Evolutionary conservation across 306 rosid genomes (phyloP), one percentile per base, ranked within the genome.

Genomic region (Fragaria nilgerrensis): DNA sequence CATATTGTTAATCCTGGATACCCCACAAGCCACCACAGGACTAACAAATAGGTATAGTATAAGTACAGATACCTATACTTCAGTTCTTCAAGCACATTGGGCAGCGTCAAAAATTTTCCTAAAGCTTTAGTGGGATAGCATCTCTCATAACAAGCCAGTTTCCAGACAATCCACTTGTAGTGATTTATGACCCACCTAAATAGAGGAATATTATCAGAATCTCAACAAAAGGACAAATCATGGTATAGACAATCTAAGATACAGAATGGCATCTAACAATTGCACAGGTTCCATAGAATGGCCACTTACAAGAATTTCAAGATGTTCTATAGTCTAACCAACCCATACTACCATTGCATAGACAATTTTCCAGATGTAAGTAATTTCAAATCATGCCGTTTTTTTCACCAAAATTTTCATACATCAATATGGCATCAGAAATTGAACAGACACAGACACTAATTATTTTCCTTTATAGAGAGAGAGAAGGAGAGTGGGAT

Each of bases 101-200:
- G 82, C 56, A 82, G 77, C 23, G 90, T 84, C 78, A 94, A 82
- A 80, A 92, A 79, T 0, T 80, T 89, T 82, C 92, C 88, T 53
- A 71, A 85, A 64, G 85, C 80, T 62, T 85, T 81, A 59, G 88
- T 81, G 27, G 93, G 78, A 84, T 81, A 73, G 81, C 81, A 87
- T 85, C 96, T 86, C 81, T 88, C 97, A 50, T 94, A 92, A 80
- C 93, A 92, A 75, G 95, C 95, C 78, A 94, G 85, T 81, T 94
- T 94, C 98, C 98, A 94, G 69, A 92, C 89, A 81, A 92, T 88
- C 98, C 97, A 92, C 80, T 88, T 90, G 92, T 86, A 92, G 84
- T 92, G 98, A 88, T 92, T 94, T 27, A 58, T 74, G 74, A 90
- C 95, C 98, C 98, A 94, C 86, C 98, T 94, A 72, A 53, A 87